Evolutionary conservation across 768 basidiomycete species (phyloP).

Genomic region (Pleurotus eryngii): DNA sequence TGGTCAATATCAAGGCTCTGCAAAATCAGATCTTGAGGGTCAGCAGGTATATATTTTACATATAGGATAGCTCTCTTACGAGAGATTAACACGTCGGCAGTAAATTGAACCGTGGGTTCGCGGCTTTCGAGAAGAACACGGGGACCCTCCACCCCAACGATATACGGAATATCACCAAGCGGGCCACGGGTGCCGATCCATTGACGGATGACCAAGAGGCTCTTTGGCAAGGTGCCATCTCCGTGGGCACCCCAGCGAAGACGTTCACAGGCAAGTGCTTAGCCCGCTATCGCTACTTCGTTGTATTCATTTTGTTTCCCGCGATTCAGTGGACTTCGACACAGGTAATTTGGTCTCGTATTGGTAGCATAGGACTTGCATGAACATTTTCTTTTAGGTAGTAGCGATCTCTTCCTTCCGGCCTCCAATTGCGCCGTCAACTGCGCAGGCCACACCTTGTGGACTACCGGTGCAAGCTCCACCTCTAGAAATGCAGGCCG

Average conservation of each 20-base stretch:
- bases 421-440: constrained; percentile 28
- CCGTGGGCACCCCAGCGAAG: constrained; percentile 44
- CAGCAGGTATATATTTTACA: constrained; percentile 15
- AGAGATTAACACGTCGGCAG: constrained; percentile 19
- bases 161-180: constrained; percentile 16
- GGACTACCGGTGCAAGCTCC: constrained; percentile 32
- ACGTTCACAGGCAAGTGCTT: constrained; percentile 34
- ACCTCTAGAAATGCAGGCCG: constrained; percentile 29
- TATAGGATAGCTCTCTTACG: background rate
- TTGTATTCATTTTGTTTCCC: background rate
- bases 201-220: constrained; percentile 33
- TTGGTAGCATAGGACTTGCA: background rate
- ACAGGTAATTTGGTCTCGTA: constrained; percentile 27
- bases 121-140: constrained; percentile 42
- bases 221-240: constrained; percentile 43
- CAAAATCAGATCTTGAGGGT: constrained; percentile 19
- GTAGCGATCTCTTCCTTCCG: constrained; percentile 47
- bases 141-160: constrained; percentile 35
- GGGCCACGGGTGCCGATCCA: constrained; percentile 23
- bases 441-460: constrained; percentile 36
- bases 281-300: background rate
- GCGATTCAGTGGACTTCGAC: constrained; percentile 43
- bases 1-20: constrained; percentile 20
- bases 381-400: constrained; percentile 26
- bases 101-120: constrained; percentile 40